Conservation (phyloP, 1,284 basidiomycete genomes). For the Ceratobasidium sp. region DNA sequence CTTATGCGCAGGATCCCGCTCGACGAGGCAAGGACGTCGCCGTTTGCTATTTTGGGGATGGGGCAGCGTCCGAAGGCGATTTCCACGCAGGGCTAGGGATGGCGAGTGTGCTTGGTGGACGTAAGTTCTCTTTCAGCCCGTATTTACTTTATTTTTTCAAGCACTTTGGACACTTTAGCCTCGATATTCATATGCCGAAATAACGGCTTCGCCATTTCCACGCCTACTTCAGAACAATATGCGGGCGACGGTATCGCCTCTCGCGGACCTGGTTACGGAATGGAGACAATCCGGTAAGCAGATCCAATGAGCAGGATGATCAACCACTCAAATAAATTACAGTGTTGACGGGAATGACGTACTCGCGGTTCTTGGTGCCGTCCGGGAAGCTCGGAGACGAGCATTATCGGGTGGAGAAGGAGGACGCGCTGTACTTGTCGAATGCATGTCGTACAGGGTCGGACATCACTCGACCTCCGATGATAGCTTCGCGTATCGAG, state of each 20-base stretch:
- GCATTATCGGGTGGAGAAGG: conserved; percentile 72
- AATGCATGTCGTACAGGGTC: conserved; percentile 93
- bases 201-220: conserved; percentile 86
- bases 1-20: conserved; percentile 65
- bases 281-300: conserved; percentile 75
- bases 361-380: conserved; percentile 86
- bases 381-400: conserved; percentile 80
- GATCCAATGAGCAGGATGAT: too few relatives aligned
- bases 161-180: conserved; percentile 36
- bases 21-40: conserved; percentile 83
- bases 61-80: conserved; percentile 67
- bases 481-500: conserved; percentile 91
- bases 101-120: conserved; percentile 62
- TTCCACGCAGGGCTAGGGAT: conserved; percentile 67
- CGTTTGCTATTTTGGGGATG: conserved; percentile 90
- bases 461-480: conserved; percentile 97
- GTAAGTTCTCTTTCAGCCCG: conserved; percentile 44
- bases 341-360: conserved; percentile 96
- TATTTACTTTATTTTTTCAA: conserved; percentile 49
- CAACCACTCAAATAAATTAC: neutral
- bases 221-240: conserved; percentile 90
- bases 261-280: conserved; percentile 93
- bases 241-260: conserved; percentile 94
- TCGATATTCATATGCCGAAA: conserved; percentile 59
- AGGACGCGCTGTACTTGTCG: conserved; percentile 88